phyloP scores from a whole-genome alignment of 2,329 filamentous ascomycete species.

The Fusarium guadeloupense region DNA sequence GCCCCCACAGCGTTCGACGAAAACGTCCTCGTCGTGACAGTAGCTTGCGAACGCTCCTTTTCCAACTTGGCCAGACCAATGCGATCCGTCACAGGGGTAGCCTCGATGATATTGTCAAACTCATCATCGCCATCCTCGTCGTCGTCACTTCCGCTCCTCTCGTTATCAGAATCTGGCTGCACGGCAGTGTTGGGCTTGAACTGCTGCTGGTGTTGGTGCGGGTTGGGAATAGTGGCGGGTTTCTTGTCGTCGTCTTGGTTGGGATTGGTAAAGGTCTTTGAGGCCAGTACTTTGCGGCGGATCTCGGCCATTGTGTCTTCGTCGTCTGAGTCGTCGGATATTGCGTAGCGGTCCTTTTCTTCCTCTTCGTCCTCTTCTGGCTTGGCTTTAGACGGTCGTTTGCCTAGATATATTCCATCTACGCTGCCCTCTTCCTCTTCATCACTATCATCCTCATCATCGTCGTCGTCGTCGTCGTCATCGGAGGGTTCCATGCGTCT shows the following conservation, averaged over 20 bases:
- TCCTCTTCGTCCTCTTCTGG: conserved; percentile 56
- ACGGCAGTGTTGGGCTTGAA: conserved; percentile 70
- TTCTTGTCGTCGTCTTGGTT: conserved; percentile 58
- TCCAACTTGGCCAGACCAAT: conserved; percentile 71
- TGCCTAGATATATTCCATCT: conserved; percentile 70
- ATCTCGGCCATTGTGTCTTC: conserved; percentile 91
- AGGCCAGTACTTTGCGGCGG: conserved; percentile 86
- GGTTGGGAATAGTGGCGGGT: conserved; percentile 70
- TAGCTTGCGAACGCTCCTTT: conserved; percentile 61
- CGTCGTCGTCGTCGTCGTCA: conserved; percentile 58
- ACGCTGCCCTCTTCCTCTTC: conserved; percentile 57
- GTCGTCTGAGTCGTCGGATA: conserved; percentile 84
- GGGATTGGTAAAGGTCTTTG: conserved; percentile 78
- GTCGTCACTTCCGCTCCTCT: conserved; percentile 43
- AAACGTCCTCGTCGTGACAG: conserved; percentile 61
- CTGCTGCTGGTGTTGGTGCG: conserved; percentile 53
- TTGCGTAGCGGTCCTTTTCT: conserved; percentile 73
- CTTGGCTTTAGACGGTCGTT: conserved; percentile 52
- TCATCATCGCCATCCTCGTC: conserved; percentile 71
- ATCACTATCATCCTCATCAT: conserved; percentile 56
- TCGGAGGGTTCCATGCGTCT: conserved; percentile 63
- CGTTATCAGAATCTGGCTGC: conserved; percentile 77
- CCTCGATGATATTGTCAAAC: conserved; percentile 93
- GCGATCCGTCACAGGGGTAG: conserved; percentile 87
- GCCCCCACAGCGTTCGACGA: conserved; percentile 60